phyloP scores from a whole-genome alignment of 495 filamentous ascomycete species.

The Melanomma pulvis-pyrius region DNA sequence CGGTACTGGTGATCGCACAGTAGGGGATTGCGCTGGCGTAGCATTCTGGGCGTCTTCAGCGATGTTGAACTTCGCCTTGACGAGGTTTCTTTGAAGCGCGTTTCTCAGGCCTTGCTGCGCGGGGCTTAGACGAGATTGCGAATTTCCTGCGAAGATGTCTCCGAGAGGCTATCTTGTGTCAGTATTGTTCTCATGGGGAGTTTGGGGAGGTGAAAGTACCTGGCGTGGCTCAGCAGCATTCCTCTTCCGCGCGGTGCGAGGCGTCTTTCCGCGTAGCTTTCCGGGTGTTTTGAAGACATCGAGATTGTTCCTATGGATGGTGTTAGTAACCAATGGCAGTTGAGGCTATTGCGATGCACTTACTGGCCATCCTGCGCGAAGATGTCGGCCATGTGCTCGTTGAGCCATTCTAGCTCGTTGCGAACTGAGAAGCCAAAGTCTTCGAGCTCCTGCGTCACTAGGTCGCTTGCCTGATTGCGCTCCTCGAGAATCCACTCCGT shows the following conservation, averaged over 20 bases:
- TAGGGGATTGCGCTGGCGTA: constrained; percentile 14
- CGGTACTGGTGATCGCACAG: constrained; percentile 5
- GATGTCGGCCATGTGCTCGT: constrained; percentile 95
- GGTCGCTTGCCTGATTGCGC: constrained; percentile 62
- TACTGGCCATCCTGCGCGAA: constrained; percentile 84
- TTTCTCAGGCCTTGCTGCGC: constrained; percentile 31
- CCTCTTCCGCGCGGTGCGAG: constrained; percentile 75
- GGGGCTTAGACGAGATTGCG: constrained; percentile 40
- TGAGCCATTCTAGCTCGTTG: constrained; percentile 93
- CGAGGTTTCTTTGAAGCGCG: constrained; percentile 31
- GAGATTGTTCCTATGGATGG: constrained; percentile 67
- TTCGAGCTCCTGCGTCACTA: constrained; percentile 74
- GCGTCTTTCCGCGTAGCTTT: constrained; percentile 91
- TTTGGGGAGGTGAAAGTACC: constrained; percentile 50
- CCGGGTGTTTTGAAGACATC: constrained; percentile 97
- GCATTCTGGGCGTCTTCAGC: constrained; percentile 26
- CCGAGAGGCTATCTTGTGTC: constrained; percentile 67
- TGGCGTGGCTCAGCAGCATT: constrained; percentile 66
- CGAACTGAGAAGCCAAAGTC: constrained; percentile 86
- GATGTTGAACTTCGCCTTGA: constrained; percentile 40
- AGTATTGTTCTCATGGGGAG: background rate
- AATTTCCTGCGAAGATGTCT: constrained; percentile 72
- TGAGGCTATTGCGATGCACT: constrained; percentile 43
- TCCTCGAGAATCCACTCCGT: constrained; percentile 69
- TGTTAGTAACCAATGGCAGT: constrained; percentile 21